These are phyloP conservation scores for Epichloe sibirici DNA, from an alignment of 2,329 filamentous ascomycete species.

Conservation along the genomic window DNA sequence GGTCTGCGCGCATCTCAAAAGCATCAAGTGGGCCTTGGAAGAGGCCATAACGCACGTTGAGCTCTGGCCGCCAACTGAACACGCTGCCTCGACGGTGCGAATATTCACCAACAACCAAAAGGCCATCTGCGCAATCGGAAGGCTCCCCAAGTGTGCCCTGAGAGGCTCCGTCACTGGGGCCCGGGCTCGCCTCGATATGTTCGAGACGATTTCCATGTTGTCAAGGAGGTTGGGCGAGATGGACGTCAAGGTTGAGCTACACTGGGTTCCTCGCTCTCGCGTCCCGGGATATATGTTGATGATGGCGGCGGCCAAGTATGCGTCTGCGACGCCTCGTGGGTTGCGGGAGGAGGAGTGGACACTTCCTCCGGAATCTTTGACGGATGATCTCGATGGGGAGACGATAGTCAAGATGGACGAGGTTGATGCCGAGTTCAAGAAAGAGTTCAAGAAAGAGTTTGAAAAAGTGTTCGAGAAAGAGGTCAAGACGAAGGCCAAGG, in stretches of 20 bases:
- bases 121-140: not conserved
- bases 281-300: not conserved
- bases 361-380: not conserved
- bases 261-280: not conserved
- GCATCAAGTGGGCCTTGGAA: not conserved
- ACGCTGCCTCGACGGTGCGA: not conserved
- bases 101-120: not conserved
- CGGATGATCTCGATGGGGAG: not conserved
- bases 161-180: not conserved
- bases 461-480: not conserved
- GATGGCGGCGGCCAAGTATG: not conserved
- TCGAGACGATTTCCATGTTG: not conserved
- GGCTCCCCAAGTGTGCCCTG: not conserved
- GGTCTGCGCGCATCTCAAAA: not conserved
- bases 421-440: too few species aligned
- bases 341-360: not conserved
- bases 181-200: not conserved
- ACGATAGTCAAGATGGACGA: not conserved
- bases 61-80: not conserved
- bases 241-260: not conserved
- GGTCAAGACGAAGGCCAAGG: not conserved
- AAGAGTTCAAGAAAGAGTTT: not conserved
- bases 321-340: not conserved
- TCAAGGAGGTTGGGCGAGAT: not conserved
- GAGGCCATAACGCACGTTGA: not conserved